A percentile compares a stretch with the other conserved stretches of the same genome.
phyloP scores from a whole-genome alignment of 495 filamentous ascomycete species.

The Sabuloglossum arenarium region DNA sequence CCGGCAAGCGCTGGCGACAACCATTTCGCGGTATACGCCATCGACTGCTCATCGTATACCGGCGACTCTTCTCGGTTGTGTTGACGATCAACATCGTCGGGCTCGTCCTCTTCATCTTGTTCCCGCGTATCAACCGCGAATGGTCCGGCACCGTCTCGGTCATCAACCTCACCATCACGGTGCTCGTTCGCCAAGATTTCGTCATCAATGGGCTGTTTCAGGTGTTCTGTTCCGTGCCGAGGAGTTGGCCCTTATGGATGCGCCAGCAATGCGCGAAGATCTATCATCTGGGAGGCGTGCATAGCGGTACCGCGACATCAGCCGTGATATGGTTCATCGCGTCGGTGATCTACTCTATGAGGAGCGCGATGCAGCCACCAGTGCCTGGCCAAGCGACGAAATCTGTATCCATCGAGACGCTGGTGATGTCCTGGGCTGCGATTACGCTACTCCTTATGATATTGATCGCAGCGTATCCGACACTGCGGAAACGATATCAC shows the following conservation, averaged over 20 bases:
- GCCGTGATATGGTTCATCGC: conserved; percentile 50
- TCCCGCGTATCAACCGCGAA: conserved; percentile 5
- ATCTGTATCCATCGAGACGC: not conserved
- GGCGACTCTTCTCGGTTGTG: conserved; percentile 4
- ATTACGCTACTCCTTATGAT: conserved; percentile 20
- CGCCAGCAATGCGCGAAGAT: conserved; percentile 48
- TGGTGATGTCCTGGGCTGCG: not conserved
- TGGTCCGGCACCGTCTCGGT: conserved; percentile 25
- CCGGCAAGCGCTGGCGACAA: not conserved
- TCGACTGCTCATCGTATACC: conserved; percentile 4
- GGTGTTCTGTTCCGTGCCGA: conserved; percentile 35
- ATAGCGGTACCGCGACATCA: conserved; percentile 48
- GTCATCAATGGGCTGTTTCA: conserved; percentile 52
- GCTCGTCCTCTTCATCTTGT: conserved; percentile 8
- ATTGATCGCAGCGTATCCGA: conserved; percentile 22
- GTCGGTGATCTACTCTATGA: conserved; percentile 18
- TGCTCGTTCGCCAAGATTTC: conserved; percentile 51
- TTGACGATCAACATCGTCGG: conserved; percentile 2
- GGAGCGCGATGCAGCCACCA: not conserved
- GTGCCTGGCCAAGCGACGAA: not conserved
- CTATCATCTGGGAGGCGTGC: conserved; percentile 59
- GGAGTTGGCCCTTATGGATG: conserved; percentile 36
- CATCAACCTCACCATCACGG: conserved; percentile 29
- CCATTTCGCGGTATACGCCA: not conserved
- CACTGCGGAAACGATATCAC: conserved; percentile 25